These are phyloP conservation scores for Tetrahymena malaccensis DNA, from an alignment of 73 alveolate genomes.

Conservation along the genomic window DNA sequence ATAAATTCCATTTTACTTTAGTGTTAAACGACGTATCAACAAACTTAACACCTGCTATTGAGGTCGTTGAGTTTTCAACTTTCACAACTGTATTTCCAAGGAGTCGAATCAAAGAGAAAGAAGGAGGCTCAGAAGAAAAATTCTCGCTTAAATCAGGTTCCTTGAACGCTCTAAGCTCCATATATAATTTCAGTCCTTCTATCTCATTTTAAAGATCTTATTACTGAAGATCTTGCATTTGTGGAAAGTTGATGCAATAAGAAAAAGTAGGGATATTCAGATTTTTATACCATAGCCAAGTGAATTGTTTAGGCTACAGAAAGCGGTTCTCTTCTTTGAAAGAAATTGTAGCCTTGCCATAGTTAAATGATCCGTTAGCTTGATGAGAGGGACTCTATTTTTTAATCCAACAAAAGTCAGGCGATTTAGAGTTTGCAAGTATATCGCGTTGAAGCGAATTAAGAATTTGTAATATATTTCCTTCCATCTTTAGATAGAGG, in stretches of 20 bases:
- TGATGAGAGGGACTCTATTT: background rate
- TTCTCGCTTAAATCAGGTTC: background rate
- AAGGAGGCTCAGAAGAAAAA: background rate
- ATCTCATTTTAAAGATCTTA: background rate
- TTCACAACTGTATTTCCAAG: background rate
- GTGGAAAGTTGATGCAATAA: background rate
- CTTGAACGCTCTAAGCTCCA: background rate
- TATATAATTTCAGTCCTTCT: background rate
- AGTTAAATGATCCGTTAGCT: background rate
- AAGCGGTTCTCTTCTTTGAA: background rate
- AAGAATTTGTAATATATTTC: background rate
- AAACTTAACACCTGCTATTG: background rate
- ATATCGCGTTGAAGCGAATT: background rate
- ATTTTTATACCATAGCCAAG: background rate
- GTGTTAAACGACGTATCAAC: background rate
- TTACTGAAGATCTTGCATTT: background rate
- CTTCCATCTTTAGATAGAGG: slow-evolving; percentile 1
- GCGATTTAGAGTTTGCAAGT: background rate
- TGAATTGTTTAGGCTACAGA: background rate
- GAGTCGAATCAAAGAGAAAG: background rate
- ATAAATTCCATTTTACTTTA: background rate
- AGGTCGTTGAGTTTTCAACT: background rate
- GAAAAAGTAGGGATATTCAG: background rate
- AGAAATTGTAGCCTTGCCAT: background rate
- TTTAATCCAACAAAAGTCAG: background rate